Evolutionary conservation across 2,329 filamentous ascomycete species (phyloP).

Genomic region (Emergomyces africanus): DNA sequence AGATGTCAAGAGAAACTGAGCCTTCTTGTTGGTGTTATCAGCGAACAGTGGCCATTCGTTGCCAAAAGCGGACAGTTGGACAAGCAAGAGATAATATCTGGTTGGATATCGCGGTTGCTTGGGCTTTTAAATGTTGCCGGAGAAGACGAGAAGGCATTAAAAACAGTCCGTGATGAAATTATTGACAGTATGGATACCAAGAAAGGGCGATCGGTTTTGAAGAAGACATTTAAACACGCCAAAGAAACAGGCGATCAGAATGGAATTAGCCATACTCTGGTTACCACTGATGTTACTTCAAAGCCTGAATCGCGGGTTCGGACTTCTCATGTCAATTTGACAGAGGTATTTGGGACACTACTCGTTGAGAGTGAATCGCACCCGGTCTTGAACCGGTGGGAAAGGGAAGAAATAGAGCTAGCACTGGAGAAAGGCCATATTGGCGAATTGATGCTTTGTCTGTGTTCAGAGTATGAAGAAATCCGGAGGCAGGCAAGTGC

Average conservation of each 20-base stretch:
- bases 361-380: constrained; percentile 33
- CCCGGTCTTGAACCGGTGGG: constrained; percentile 47
- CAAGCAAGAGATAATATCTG: constrained; percentile 37
- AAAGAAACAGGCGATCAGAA: constrained; percentile 11
- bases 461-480: constrained; percentile 61
- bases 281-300: neutral
- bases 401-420: constrained; percentile 62
- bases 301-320: constrained; percentile 5
- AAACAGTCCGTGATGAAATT: constrained; percentile 34
- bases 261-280: constrained; percentile 4
- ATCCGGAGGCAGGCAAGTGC: constrained; percentile 61
- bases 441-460: constrained; percentile 55
- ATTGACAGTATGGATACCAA: constrained; percentile 27
- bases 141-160: constrained; percentile 38
- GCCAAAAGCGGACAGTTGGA: constrained; percentile 38
- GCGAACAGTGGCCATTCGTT: constrained; percentile 67
- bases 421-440: constrained; percentile 67
- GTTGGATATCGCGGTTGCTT: constrained; percentile 48
- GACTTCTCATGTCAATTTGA: constrained; percentile 32
- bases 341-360: constrained; percentile 40
- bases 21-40: constrained; percentile 54
- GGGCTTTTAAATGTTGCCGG: constrained; percentile 41
- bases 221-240: constrained; percentile 26
- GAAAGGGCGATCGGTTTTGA: constrained; percentile 21
- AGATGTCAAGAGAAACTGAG: constrained; percentile 33